Base-by-base conservation (phyloP, 2,329 filamentous ascomycete species). In the Exophiala sp. region DNA sequence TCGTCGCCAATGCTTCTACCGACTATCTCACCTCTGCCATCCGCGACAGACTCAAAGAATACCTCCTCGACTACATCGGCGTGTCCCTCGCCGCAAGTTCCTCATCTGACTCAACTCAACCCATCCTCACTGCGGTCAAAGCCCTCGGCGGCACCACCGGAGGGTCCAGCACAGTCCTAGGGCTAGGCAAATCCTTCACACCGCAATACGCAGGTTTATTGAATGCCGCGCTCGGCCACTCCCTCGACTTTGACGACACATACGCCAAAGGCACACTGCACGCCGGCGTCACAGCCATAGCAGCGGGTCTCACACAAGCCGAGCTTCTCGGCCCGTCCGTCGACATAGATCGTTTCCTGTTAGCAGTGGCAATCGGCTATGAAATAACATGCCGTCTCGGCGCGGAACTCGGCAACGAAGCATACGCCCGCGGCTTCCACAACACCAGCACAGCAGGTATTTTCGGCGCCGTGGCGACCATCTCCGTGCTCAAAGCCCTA, bases 181-280 rank as follows among this genome's bases (percentile, higher is more conserved):
- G 60, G n/a, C 55, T 54, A n/a, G 62, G 62, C 14, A 54, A 54
- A 39, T 43, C 38, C 2, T 62, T 44, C 36, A 54, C 60, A 10
- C 68, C 68, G 2, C 72, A 72, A 18, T 72, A 71, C 44, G 73
- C 73, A 1, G 71, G 66, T 1, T 63, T 76, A 9, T 57, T 76
- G 18, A 76, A 76, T 50, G 72, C 70, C 3, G 66, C 72, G 1
- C 68, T 75, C 34, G 70, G 69, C 7, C 74, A 76, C 61, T 71
- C 69, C 3, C 65, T 74, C 46, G 74, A 76, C 58, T 75, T 75
- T 59, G 74, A 76, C 60, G 73, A 77, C 58, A 76, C 73, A 2
- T 71, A 73, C 52, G 72, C 72, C 2, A 59, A 65, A 2, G 72
- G 71, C 1, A 71, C 71, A 12, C 62, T 75, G 12, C 73, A 76